Conservation (phyloP, 306 rosid species). For the Trifolium dubium region DNA sequence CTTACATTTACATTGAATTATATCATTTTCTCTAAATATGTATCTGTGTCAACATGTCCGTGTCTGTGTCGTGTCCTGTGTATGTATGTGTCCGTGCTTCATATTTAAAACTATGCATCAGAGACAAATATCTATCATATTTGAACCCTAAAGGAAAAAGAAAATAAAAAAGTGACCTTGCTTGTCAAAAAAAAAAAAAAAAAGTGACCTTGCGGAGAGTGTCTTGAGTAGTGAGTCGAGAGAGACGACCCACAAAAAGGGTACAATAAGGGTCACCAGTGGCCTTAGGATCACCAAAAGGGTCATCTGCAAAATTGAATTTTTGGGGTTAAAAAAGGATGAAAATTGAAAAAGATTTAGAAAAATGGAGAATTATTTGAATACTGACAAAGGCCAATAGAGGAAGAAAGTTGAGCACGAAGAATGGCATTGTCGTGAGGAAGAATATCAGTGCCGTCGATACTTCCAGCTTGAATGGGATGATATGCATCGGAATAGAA, state of each 20-base stretch:
- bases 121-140: background rate
- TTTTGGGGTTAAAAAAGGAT: background rate
- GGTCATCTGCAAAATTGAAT: conserved; percentile 66
- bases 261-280: conserved; percentile 82
- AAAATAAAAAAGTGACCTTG: conserved; percentile 47
- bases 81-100: too few species aligned
- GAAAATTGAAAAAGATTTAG: background rate
- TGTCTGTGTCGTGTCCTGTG: too few species aligned
- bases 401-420: conserved; percentile 79
- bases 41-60: too few species aligned
- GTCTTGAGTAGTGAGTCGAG: conserved; percentile 67
- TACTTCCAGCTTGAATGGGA: conserved; percentile 95
- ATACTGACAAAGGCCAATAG: conserved; percentile 70
- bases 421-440: conserved; percentile 86
- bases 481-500: conserved; percentile 83
- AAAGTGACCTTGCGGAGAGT: conserved; percentile 61
- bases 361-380: background rate
- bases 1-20: too few species aligned
- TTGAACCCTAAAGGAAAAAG: background rate
- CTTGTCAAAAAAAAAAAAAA: background rate
- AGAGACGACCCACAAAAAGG: conserved; percentile 79
- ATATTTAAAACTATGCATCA: too few species aligned
- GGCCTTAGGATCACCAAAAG: conserved; percentile 77
- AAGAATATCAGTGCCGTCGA: conserved; percentile 81
- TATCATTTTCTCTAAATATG: too few species aligned